phyloP scores from a whole-genome alignment of 2,329 filamentous ascomycete genomes.

The Daldinia eschscholtzii region DNA sequence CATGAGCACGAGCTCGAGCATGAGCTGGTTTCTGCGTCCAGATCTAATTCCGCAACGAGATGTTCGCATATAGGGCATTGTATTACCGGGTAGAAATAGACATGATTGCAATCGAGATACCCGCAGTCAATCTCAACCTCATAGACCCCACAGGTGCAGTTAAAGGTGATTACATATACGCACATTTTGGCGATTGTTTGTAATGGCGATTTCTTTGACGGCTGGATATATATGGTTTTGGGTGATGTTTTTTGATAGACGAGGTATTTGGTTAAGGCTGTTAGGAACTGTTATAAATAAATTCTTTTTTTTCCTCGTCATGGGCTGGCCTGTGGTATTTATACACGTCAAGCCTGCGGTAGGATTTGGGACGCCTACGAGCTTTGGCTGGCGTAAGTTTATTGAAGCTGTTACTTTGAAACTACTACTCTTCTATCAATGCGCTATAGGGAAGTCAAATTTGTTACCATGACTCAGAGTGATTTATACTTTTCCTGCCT shows the following conservation, averaged over 20 bases:
- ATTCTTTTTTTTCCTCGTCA: too few species aligned
- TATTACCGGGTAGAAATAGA: slow-evolving; percentile 23
- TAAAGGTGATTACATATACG: slow-evolving; percentile 36
- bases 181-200: slow-evolving; percentile 24
- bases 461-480: slow-evolving; percentile 10
- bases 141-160: slow-evolving; percentile 40
- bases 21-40: background rate
- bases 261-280: background rate
- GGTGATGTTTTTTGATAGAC: background rate
- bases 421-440: background rate
- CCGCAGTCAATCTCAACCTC: slow-evolving; percentile 31
- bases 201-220: background rate
- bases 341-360: background rate
- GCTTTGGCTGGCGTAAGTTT: slow-evolving; percentile 18
- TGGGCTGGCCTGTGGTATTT: background rate
- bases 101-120: slow-evolving; percentile 6
- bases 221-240: too few species aligned
- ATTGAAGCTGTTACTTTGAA: slow-evolving; percentile 26
- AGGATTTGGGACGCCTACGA: background rate
- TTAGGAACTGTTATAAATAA: background rate
- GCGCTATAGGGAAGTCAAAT: slow-evolving; percentile 11
- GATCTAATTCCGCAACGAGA: slow-evolving; percentile 16
- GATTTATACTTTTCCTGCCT: slow-evolving; percentile 21
- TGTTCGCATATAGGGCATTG: slow-evolving; percentile 22
- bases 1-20: too few species aligned